Conservation (phyloP, 2,329 filamentous ascomycete genomes). For the Calonectria naviculata region DNA sequence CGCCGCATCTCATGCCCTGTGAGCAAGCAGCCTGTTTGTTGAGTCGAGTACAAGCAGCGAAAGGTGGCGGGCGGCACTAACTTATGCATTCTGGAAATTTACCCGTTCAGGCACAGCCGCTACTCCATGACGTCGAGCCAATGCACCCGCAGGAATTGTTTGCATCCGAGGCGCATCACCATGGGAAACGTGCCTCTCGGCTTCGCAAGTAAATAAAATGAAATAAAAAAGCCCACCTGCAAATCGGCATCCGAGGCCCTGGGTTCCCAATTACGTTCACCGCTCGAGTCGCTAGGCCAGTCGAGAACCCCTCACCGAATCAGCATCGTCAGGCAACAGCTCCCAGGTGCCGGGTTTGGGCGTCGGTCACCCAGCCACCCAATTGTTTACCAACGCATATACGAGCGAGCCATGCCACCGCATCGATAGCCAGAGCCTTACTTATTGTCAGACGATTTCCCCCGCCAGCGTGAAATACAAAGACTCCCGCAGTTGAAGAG, state of each 20-base stretch:
- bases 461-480: slow-evolving; percentile 2
- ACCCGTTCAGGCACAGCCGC: slow-evolving; percentile 21
- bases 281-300: neutral
- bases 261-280: neutral
- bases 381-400: slow-evolving; percentile 34
- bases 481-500: neutral
- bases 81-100: slow-evolving; percentile 23
- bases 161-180: neutral
- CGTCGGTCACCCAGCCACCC: slow-evolving; percentile 40
- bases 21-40: too few species aligned
- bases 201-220: neutral
- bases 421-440: slow-evolving; percentile 3
- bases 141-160: neutral
- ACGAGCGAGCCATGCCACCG: slow-evolving; percentile 32
- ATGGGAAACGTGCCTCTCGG: neutral
- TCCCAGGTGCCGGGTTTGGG: slow-evolving; percentile 4
- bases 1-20: neutral
- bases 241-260: neutral
- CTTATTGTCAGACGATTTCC: slow-evolving; percentile 16
- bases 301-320: neutral
- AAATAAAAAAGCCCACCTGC: too few species aligned
- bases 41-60: neutral
- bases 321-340: neutral
- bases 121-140: slow-evolving; percentile 6
- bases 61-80: neutral